A percentile compares a stretch with the other conserved stretches of the same genome.
Conservation (phyloP, 306 rosid species). For the Cyamopsis tetragonoloba region DNA sequence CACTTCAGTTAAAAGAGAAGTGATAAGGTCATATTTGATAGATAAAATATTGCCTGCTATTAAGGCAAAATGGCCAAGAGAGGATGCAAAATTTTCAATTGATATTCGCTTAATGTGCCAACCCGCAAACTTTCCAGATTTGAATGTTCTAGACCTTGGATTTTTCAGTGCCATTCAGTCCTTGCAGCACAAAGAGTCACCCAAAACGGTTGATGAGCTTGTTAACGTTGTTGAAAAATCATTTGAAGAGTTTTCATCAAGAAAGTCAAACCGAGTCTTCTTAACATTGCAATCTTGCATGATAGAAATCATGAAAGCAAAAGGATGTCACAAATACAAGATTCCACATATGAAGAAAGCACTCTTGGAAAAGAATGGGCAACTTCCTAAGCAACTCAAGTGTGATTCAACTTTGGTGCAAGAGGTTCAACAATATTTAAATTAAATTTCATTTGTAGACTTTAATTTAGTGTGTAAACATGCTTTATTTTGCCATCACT, state of each 20-base stretch:
- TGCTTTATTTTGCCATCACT: no score
- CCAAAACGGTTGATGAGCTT: neutral
- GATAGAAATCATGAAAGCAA: neutral
- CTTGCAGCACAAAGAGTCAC: neutral
- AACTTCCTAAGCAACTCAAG: neutral
- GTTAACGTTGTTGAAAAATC: neutral
- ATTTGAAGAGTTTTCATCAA: neutral
- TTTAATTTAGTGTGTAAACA: no score
- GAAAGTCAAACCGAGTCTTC: neutral
- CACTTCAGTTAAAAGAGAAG: no score
- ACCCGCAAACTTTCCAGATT: no score
- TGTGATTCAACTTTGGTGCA: neutral
- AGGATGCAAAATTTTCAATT: no score
- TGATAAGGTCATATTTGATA: no score
- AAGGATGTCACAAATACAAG: neutral
- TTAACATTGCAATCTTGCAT: neutral
- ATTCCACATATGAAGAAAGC: no score
- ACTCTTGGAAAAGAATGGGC: neutral
- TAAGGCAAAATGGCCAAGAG: no score
- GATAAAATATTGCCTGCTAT: no score
- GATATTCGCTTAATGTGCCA: no score
- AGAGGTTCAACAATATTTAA: neutral
- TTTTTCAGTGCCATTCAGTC: no score
- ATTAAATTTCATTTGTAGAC: neutral
- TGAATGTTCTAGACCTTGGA: no score